phyloP scores from a whole-genome alignment of 176 grass and related monocot genomes.

The Oryza brachyantha region DNA sequence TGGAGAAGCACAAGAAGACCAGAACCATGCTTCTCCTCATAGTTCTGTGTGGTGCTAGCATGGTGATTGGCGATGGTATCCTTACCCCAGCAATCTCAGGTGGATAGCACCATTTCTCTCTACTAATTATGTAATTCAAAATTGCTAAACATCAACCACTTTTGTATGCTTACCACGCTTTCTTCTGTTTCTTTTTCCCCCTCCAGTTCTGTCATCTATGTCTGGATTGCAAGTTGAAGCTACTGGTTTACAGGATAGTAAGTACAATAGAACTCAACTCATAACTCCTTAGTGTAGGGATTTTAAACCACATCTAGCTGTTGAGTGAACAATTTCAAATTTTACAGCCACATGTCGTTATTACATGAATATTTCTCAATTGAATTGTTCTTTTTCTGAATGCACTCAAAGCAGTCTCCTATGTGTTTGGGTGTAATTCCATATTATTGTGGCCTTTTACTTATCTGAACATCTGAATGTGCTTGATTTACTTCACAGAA shows the following conservation, averaged over 20 bases:
- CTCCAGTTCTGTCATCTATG: constrained; percentile 84
- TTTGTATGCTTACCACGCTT: constrained; percentile 23
- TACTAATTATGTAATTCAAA: neutral
- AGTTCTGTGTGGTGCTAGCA: constrained; percentile 87
- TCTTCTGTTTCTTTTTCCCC: constrained; percentile 31
- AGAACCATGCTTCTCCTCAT: constrained; percentile 71
- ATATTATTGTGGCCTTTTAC: neutral
- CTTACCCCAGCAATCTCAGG: constrained; percentile 98
- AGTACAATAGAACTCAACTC: constrained; percentile 32
- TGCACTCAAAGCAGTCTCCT: constrained; percentile 3
- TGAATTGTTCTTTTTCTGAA: constrained; percentile 20
- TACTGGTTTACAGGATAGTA: constrained; percentile 62
- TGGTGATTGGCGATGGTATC: constrained; percentile 94
- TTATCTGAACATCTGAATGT: constrained; percentile 20
- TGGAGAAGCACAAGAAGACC: constrained; percentile 84
- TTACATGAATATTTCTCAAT: neutral
- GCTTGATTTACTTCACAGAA: constrained; percentile 2
- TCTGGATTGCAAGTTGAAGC: constrained; percentile 87
- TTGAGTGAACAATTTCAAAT: neutral
- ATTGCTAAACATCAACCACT: constrained; percentile 17
- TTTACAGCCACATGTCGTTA: neutral
- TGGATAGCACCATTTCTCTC: constrained; percentile 22
- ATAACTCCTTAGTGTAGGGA: constrained; percentile 3
- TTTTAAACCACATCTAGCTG: neutral
- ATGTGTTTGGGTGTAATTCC: neutral